Evolutionary conservation across 2,329 filamentous ascomycete species (phyloP), one percentile per base, ranked within the genome.

Genomic region (Talaromyces sp.): DNA sequence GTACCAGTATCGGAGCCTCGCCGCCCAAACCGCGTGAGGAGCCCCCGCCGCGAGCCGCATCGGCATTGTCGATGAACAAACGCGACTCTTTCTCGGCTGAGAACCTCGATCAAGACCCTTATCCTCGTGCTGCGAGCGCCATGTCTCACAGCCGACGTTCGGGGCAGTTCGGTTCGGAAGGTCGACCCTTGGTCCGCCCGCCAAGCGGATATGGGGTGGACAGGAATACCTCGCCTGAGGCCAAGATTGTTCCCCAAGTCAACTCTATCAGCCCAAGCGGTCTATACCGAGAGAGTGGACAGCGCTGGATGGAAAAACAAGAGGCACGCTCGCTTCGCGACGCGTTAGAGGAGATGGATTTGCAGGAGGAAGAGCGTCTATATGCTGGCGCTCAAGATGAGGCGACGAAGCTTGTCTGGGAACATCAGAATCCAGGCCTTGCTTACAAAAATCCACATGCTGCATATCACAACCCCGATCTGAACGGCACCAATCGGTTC

Each of bases 351-450:
- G 82, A 83, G 62, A 79, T 87, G 76, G 84, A 87, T 66, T 65
- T 85, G 27, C 75, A 83, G 28, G 80, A 85, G 51, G 85, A 88
- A 58, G 63, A 70, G 27, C 78, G 77, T 57, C 68, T 88, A 28
- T 84, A 85, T 66, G 72, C 77, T 31, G 82, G 83, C 10, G 86
- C 86, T 14, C 83, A 86, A 67, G 81, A 86, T 58, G 86, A 89
- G 70, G 86, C 86, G 12, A 83, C 84, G 0, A 83, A 87, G 66
- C 75, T 88, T 40, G 86, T 89, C n/a, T 85, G 82, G 81, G 84
- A 83, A 69, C 86, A 88, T 69, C 81, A 81, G 65, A 83, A 85
- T 65, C 81, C 84, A 12, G 78, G 80, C 6, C 74, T 81, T 31
- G 75, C 79, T 1, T 78, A 75, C 52, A 78, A 76, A 57, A 82